Conservation (phyloP, 768 basidiomycete species). For the Lactarius sanguifluus region DNA sequence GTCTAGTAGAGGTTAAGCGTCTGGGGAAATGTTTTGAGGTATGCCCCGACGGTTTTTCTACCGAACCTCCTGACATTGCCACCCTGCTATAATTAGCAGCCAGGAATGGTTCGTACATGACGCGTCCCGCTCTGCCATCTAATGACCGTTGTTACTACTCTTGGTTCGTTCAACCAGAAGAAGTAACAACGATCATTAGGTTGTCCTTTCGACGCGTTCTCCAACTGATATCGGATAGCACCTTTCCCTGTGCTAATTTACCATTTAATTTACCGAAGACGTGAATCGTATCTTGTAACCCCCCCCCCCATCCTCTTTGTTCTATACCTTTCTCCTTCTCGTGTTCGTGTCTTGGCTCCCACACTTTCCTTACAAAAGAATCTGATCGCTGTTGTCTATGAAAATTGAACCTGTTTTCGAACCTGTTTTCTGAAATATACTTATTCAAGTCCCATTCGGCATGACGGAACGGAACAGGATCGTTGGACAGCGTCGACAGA, state of each 20-base stretch:
- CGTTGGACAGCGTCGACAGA: no score
- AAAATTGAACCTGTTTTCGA: no score
- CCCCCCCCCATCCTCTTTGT: no score
- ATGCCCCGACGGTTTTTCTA: background rate
- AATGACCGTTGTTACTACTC: background rate
- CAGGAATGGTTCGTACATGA: background rate
- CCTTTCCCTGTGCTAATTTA: background rate
- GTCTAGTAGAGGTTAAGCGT: background rate
- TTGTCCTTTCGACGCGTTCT: background rate
- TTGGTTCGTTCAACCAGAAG: background rate
- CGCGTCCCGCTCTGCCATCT: background rate
- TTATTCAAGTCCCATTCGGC: no score
- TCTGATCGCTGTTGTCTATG: no score
- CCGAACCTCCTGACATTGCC: background rate
- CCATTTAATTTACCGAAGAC: background rate
- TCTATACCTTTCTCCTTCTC: background rate
- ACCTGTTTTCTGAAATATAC: no score
- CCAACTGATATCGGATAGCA: background rate
- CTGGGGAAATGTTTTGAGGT: background rate
- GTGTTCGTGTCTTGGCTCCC: no score
- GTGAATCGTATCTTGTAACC: background rate
- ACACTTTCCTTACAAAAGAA: no score
- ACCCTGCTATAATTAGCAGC: background rate
- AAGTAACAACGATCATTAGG: background rate
- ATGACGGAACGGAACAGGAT: no score